A percentile compares a stretch with the other conserved stretches of the same genome.
Evolutionary conservation across 2,329 filamentous ascomycete genomes (phyloP).

Genomic region (Sporothrix globosa): DNA sequence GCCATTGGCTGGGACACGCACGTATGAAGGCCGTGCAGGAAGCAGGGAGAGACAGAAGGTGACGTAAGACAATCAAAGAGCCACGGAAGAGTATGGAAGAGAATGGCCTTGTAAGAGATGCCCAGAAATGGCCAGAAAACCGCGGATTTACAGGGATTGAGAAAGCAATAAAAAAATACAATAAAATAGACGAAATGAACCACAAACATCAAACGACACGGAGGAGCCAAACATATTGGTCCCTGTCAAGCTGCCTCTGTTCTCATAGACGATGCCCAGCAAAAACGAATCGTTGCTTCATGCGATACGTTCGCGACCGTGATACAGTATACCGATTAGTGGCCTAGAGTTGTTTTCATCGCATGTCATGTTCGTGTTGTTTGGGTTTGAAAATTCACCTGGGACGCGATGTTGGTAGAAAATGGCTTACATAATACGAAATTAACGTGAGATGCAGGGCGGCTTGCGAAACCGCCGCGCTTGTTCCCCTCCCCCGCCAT

Average conservation of each 20-base stretch:
- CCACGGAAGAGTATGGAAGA: too few species aligned
- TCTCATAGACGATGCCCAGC: neutral
- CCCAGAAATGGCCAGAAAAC: neutral
- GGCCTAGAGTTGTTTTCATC: neutral
- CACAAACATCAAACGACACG: neutral
- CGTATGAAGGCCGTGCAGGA: slow-evolving; percentile 11
- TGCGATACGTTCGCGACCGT: neutral
- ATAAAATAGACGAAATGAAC: neutral
- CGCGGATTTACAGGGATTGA: neutral
- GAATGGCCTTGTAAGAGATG: neutral
- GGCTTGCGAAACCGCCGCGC: neutral
- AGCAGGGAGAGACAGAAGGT: neutral
- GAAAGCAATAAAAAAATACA: neutral
- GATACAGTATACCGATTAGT: neutral
- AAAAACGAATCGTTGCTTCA: neutral
- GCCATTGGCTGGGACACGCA: slow-evolving; percentile 21
- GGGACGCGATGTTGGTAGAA: neutral
- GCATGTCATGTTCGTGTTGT: neutral
- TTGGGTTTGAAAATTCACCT: neutral
- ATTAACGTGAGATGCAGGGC: neutral
- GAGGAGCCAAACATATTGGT: neutral
- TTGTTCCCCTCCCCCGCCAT: slow-evolving; percentile 25
- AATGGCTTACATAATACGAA: slow-evolving; percentile 11
- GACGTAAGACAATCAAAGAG: neutral
- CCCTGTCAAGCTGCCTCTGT: neutral